phyloP scores from a whole-genome alignment of 2,329 filamentous ascomycete species.

The Ascocoryne sarcoides region DNA sequence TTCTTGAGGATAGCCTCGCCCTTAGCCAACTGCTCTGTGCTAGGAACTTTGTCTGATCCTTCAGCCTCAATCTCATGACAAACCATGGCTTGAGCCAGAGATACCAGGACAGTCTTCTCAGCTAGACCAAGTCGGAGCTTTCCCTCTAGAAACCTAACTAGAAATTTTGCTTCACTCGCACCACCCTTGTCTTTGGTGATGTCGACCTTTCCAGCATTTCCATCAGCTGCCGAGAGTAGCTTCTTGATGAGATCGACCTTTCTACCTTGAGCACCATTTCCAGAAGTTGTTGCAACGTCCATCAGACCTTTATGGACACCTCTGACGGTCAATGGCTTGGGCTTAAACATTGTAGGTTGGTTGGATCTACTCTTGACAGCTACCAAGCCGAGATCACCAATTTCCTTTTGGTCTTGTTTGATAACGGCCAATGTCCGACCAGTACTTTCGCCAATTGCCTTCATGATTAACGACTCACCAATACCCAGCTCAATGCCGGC shows the following conservation, averaged over 20 bases:
- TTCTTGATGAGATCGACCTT: conserved; percentile 97
- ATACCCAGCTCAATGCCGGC: conserved; percentile 96
- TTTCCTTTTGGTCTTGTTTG: conserved; percentile 92
- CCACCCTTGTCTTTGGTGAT: conserved; percentile 90
- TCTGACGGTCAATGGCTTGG: conserved; percentile 77
- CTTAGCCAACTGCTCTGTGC: conserved; percentile 67
- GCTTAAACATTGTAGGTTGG: conserved; percentile 97
- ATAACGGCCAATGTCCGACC: conserved; percentile 82
- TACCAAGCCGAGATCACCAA: conserved; percentile 88
- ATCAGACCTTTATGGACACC: conserved; percentile 85
- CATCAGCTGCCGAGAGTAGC: conserved; percentile 81
- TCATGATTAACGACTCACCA: conserved; percentile 97
- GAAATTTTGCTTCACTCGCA: conserved; percentile 87
- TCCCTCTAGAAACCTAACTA: conserved; percentile 87
- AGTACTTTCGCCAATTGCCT: conserved; percentile 90
- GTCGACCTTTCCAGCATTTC: conserved; percentile 70
- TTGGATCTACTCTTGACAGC: conserved; percentile 93
- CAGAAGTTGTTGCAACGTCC: conserved; percentile 76
- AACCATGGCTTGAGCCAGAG: conserved; percentile 80
- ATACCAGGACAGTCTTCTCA: conserved; percentile 84
- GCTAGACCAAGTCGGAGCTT: conserved; percentile 88
- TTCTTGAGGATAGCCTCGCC: conserved; percentile 82
- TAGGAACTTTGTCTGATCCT: conserved; percentile 54
- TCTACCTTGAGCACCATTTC: conserved; percentile 77
- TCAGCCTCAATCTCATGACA: conserved; percentile 69